A percentile compares a stretch with the other conserved stretches of the same genome.
Conservation (phyloP, 805 yeast species). For the Hanseniaspora occidentalis region DNA sequence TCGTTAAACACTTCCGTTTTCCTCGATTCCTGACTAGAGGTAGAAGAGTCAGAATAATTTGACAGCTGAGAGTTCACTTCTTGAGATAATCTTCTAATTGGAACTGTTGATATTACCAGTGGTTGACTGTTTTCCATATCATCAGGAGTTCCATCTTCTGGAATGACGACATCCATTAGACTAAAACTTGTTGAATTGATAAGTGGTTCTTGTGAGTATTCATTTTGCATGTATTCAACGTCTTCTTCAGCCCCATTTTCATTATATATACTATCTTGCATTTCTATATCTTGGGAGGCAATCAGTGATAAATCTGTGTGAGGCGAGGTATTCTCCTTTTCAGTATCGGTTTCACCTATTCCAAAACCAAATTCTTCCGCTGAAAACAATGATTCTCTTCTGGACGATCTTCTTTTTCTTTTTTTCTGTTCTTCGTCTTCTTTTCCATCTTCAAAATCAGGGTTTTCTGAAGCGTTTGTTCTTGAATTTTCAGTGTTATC, state of each 20-base stretch:
- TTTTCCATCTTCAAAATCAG: constrained; percentile 4
- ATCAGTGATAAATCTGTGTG: constrained; percentile 8
- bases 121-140: not conserved
- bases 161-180: not conserved
- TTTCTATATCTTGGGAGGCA: not conserved
- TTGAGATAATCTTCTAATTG: not conserved
- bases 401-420: constrained; percentile 27
- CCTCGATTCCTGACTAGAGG: not conserved
- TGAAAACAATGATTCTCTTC: constrained; percentile 30
- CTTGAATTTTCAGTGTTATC: too few relatives aligned
- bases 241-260: constrained; percentile 3
- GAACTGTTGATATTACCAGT: not conserved
- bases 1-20: not conserved
- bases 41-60: not conserved
- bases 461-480: too few relatives aligned
- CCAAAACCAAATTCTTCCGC: constrained; percentile 23
- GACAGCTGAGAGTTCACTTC: not conserved
- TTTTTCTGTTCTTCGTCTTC: constrained; percentile 15
- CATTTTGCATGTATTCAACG: not conserved
- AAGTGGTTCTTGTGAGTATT: not conserved
- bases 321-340: too few relatives aligned
- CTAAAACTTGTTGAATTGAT: not conserved
- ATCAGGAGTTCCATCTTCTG: not conserved
- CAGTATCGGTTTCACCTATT: too few relatives aligned
- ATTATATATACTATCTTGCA: constrained; percentile 10